Evolutionary conservation across 2,329 filamentous ascomycete species (phyloP), one percentile per base, ranked within the genome.

Genomic region (Corinectria fuckeliana): DNA sequence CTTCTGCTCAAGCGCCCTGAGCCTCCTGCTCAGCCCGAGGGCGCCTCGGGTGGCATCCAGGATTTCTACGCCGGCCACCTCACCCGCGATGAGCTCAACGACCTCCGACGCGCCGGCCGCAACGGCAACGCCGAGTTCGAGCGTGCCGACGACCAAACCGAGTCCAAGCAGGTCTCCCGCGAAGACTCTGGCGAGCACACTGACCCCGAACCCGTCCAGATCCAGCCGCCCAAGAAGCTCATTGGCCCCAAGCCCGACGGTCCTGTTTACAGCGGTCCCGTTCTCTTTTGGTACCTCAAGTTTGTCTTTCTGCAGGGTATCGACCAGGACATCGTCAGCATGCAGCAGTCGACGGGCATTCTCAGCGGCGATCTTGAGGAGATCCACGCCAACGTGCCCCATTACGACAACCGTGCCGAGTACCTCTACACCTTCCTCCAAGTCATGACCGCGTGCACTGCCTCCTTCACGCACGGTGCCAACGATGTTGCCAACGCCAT

Each of bases 401-500:
- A 88, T 70, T 89, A 83, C 73, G 81, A 87, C 68, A 89, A 89
- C 74, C 68, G 55, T 0, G 57, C 65, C 3, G 86, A 89, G 73
- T 85, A 85, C 73, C 76, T 85, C 38, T 88, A 85, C 75, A 85
- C 82, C 7, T 88, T 86, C 71, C 78, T 86, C 52, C 85, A 87
- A 67, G 75, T 88, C 68, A 79, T 86, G 75, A 87, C 86, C 9
- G 86, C 87, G 11, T 83, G 82, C 65, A 86, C 86, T 16, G 86
- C 86, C 3, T 88, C 85, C 0, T 88, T 89, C 66, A 84, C 84
- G 0, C 87, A 90, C 74, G 88, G 88, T 21, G 86, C 86, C 64
- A 90, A 90, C 72, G 88, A 90, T 66, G 84, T 90, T 9, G 78
- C 84, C 68, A 89, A 83, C 66, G 85, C 86, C 7, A 82, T 88